phyloP scores from a whole-genome alignment of 2,329 filamentous ascomycete species.

The Arthroderma uncinatum region DNA sequence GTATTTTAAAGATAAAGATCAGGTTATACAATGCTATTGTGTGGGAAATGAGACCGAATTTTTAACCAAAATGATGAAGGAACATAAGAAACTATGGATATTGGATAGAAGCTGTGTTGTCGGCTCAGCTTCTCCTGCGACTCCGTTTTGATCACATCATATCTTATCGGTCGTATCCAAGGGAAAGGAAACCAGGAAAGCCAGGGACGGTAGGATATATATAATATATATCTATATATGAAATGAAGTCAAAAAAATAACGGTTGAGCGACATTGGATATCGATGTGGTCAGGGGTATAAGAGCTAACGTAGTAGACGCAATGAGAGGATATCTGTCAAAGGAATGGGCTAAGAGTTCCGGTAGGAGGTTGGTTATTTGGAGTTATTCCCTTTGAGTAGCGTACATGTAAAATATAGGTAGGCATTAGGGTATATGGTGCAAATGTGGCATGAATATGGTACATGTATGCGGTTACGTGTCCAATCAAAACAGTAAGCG shows the following conservation, averaged over 20 bases:
- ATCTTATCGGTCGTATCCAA: background rate
- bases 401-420: background rate
- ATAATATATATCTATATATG: background rate
- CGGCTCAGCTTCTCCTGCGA: background rate
- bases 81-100: background rate
- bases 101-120: background rate
- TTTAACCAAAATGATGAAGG: background rate
- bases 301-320: background rate
- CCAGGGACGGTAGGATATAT: background rate
- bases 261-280: background rate
- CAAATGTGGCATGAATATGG: background rate
- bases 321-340: background rate
- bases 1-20: background rate
- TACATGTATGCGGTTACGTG: slow-evolving; percentile 2
- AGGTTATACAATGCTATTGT: background rate
- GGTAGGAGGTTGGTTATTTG: background rate
- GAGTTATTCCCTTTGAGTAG: background rate
- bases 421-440: background rate
- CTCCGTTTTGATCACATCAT: background rate
- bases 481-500: background rate
- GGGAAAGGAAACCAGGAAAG: background rate
- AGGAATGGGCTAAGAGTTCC: background rate
- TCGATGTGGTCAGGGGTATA: background rate
- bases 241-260: background rate
- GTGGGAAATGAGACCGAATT: background rate